Conservation (phyloP, 2,329 filamentous ascomycete species). For the Aspergillus proliferans region DNA sequence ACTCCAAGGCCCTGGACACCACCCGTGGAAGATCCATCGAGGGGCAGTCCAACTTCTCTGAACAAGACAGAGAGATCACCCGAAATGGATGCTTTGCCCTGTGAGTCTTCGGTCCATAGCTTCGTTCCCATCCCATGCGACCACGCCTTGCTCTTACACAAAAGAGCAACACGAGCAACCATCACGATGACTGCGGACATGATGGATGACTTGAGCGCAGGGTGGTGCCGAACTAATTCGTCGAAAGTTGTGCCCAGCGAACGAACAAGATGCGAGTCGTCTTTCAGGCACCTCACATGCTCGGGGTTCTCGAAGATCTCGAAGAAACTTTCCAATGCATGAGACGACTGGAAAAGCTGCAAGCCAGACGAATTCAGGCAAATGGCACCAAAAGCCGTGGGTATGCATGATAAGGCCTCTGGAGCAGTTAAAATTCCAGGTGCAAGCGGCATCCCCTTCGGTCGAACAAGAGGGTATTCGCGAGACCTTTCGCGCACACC, state of each 20-base stretch:
- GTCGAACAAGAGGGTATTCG: constrained; percentile 26
- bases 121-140: constrained; percentile 70
- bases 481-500: constrained; percentile 16
- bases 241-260: constrained; percentile 81
- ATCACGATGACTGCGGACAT: constrained; percentile 82
- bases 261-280: constrained; percentile 64
- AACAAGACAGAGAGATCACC: constrained; percentile 43
- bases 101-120: constrained; percentile 58
- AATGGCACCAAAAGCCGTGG: constrained; percentile 84
- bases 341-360: constrained; percentile 76
- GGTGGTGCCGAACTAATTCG: constrained; percentile 90
- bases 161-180: constrained; percentile 70
- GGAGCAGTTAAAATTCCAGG: constrained; percentile 75
- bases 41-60: constrained; percentile 28
- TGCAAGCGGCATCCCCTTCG: constrained; percentile 42
- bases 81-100: constrained; percentile 56
- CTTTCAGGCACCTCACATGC: constrained; percentile 78
- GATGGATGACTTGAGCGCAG: constrained; percentile 70
- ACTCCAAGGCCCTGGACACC: constrained; percentile 19
- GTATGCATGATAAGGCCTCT: constrained; percentile 82
- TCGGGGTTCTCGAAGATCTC: constrained; percentile 93
- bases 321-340: constrained; percentile 78
- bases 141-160: constrained; percentile 65
- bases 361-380: constrained; percentile 84
- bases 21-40: constrained; percentile 18